These are phyloP conservation scores for Aechmea fasciata DNA, from an alignment of 176 grass and related monocot genomes.

Conservation along the genomic window DNA sequence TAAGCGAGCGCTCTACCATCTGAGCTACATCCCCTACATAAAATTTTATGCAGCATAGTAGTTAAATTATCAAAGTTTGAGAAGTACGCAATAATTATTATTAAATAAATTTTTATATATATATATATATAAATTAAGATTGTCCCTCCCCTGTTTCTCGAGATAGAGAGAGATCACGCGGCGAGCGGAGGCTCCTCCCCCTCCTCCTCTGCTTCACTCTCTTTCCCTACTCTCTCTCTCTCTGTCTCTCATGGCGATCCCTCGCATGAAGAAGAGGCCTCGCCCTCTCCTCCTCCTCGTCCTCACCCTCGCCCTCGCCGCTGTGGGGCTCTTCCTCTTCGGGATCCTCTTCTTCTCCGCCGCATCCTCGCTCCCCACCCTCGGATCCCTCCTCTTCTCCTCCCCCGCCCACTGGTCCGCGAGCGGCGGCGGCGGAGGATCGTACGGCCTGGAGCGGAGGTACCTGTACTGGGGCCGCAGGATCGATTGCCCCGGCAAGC, in stretches of 20 bases:
- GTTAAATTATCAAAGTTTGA: too few relatives aligned
- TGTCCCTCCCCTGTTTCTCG: too few relatives aligned
- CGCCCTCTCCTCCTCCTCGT: slow-evolving; percentile 6
- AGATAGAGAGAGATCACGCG: too few relatives aligned
- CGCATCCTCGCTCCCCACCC: background rate
- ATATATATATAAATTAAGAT: too few relatives aligned
- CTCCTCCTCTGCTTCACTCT: too few relatives aligned
- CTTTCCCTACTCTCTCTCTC: background rate
- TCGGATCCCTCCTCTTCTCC: slow-evolving; percentile 22
- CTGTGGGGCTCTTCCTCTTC: slow-evolving; percentile 1
- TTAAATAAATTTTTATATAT: too few relatives aligned
- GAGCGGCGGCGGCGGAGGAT: background rate
- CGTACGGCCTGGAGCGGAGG: slow-evolving; percentile 17
- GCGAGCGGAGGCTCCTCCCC: too few relatives aligned
- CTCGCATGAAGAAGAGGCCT: background rate
- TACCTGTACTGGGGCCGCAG: slow-evolving; percentile 73
- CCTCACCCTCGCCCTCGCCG: background rate
- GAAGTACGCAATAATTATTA: too few relatives aligned
- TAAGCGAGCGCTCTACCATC: slow-evolving; percentile 99
- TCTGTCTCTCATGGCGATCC: slow-evolving; percentile 1
- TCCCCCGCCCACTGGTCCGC: slow-evolving; percentile 16
- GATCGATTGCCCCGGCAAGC: slow-evolving; percentile 85
- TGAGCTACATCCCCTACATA: slow-evolving; percentile 74
- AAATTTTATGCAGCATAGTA: background rate
- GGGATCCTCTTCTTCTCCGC: background rate